Evolutionary conservation across 371 early-diverging fungal species (phyloP), one percentile per base, ranked within the genome.

Genomic region (Basidiobolus heterosporus): DNA sequence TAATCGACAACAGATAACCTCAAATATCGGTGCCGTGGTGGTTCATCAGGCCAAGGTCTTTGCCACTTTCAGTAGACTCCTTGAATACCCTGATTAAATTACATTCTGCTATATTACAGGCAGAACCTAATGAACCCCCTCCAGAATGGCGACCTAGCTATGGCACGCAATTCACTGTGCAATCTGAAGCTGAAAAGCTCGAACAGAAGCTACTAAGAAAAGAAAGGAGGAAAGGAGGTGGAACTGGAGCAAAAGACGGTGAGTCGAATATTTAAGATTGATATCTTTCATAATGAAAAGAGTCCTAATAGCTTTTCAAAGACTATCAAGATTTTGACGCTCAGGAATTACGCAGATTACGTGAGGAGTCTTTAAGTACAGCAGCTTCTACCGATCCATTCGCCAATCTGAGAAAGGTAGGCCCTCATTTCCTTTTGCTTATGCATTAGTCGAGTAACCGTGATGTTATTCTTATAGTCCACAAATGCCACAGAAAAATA

Each of bases 141-240:
- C 58, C 3, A 51, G 52, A 42, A 46, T 36, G 17, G 8, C 41
- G 59, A 3, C 70, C 72, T 18, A 49, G 52, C 2, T 77, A 70
- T 51, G 82, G 80, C 1, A 52, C 81, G 0, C 80, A 77, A 52
- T 70, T 84, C 36, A 78, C 69, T 5, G 69, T 86, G 8, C 76
- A 78, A 54, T 74, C 83, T 0, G 82, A 82, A 51, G 66, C 69
- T 3, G 86, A 89, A 45, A 65, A 73, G 37, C 53, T 57, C 19
- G 69, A 73, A 36, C 54, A 67, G 38, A 89, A 85, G 47, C 62
- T 69, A 18, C 55, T 65, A 11, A 55, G 76, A 45, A 89, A 85
- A 51, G 83, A 86, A 44, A 65, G 70, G 46, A 80, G 70, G 53
- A 85, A 78, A 55, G 63, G 64, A 48, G 43, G 30, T 56, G 45